Base-by-base conservation (phyloP, 2,329 filamentous ascomycete genomes). In the Neopestalotiopsis sp. region DNA sequence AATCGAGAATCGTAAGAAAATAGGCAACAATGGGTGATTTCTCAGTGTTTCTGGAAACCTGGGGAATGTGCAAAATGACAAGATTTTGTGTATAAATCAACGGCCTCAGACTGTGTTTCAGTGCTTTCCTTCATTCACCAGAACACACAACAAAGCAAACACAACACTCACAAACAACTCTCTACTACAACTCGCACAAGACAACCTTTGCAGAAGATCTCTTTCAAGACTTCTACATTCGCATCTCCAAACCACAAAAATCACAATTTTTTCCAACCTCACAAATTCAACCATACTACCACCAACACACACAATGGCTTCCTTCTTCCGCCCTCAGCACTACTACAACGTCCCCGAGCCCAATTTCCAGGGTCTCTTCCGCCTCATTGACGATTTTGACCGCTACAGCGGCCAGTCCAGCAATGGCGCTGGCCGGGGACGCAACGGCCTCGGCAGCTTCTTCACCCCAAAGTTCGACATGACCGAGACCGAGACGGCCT, bases 401-500 rank as follows among this genome's bases (percentile, higher is more conserved):
- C 83, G 80, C 77, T 89, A 90, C 80, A 38, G 30, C 28, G 34
- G n/a, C 32, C 59, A 62, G 32, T 82, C 81, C 60, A 81, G 84
- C 34, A 70, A 72, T 38, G 34, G 24, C 63, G 68, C 38, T 57
- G 32, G 64, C 6, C 61, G 70, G 59, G 45, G 69, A 20, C 67
- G 71, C 65, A 74, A 72, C 67, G 74, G 70, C 58, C 74, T 73
- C 69, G 73, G 86, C 62, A 84, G 83, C 61, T 83, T 87, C 76
- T 95, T 94, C 87, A 87, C 88, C 69, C 93, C 93, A 67, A 92
- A 90, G 81, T 95, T 95, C 77, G 93, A 95, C 75, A 86, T 95
- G 71, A 90, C 88, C 78, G 93, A 96, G 83, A 88, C 87, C 13
- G 86, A 87, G 70, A 81, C 89, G 5, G 79, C 84, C 71, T 95